Base-by-base conservation (phyloP, 805 yeast species). In the Candida montana region DNA sequence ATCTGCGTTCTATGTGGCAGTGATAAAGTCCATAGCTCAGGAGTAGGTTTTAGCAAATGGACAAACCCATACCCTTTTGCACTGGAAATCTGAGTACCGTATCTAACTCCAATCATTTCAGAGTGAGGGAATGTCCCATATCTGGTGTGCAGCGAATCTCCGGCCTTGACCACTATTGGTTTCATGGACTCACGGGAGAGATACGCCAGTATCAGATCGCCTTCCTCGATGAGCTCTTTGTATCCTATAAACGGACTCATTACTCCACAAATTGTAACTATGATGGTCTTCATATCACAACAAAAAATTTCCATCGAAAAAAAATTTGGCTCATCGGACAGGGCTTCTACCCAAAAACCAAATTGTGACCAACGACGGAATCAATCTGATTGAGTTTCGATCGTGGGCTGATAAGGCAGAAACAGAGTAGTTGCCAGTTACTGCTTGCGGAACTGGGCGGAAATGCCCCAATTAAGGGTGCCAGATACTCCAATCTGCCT, bases 1-100 rank as follows among this genome's bases (percentile, higher is more conserved):
- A 93, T 93, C 66, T 93, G 99, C 0, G 99, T 93, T 62, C 99
- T 73, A 59, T 93, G 99, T 2, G 99, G 98, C 28, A 93, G 68
- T 0, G 97, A 86, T n/a, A 87, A 56, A 0, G 96, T 84, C 99
- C 99, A 93, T 18, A 93, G 66, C 62, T 93, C 99, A 0, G 99
- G 90, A 0, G 95, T 82, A 1, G 99, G 98, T 46, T 85, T 90
- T 35, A 93, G 63, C 12, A 93, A 68, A 57, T 91, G 95, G 37
- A 93, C 77, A 58, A 89, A 93, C 0, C 96, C 96, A 52, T 75
- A 74, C 0, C 90, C 95, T 46, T 76, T 77, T 7, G 78, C 71
- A 16, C 85, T 75, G 4, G 89, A 75, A 54, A 91, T 77, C 58
- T 93, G 99, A 0, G 87, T 71, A 1, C 99, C 99, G 62, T 75